These are phyloP conservation scores for Solanum medicagineum DNA, from an alignment of 257 asterid genomes.

Conservation along the genomic window DNA sequence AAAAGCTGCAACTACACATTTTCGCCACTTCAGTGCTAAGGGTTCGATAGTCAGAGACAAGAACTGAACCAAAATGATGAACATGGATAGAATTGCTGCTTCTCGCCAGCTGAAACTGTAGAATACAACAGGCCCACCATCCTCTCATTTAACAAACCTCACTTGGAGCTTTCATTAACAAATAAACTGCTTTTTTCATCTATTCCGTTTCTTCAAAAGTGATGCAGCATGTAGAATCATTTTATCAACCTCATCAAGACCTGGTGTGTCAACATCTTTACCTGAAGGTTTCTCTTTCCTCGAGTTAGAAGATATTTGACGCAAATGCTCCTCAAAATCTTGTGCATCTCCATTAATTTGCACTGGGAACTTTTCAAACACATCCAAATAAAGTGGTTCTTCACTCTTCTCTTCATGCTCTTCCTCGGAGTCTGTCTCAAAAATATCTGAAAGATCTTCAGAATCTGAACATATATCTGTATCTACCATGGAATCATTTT, in stretches of 20 bases:
- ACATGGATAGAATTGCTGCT: background rate
- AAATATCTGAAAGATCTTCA: constrained; percentile 76
- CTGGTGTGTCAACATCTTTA: constrained; percentile 24
- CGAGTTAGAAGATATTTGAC: constrained; percentile 51
- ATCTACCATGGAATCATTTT: constrained; percentile 19
- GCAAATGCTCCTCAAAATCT: constrained; percentile 62
- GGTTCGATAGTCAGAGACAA: background rate
- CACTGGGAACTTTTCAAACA: constrained; percentile 52
- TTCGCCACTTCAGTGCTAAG: background rate
- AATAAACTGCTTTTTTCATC: constrained; percentile 1
- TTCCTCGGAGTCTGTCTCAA: constrained; percentile 58
- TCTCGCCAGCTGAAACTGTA: background rate
- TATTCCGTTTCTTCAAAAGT: constrained; percentile 63
- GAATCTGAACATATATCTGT: constrained; percentile 50
- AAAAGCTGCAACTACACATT: background rate
- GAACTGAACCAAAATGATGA: background rate
- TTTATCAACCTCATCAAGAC: constrained; percentile 77
- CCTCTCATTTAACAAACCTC: background rate
- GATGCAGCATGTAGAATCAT: constrained; percentile 76
- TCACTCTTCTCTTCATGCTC: constrained; percentile 37
- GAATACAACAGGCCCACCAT: background rate
- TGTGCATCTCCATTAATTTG: constrained; percentile 25
- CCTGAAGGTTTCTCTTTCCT: constrained; percentile 33
- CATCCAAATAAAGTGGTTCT: constrained; percentile 55
- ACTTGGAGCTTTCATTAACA: background rate